phyloP scores from a whole-genome alignment of 225 moss, liverwort and hornwort species.

The Pseudisothecium myosuroides region DNA sequence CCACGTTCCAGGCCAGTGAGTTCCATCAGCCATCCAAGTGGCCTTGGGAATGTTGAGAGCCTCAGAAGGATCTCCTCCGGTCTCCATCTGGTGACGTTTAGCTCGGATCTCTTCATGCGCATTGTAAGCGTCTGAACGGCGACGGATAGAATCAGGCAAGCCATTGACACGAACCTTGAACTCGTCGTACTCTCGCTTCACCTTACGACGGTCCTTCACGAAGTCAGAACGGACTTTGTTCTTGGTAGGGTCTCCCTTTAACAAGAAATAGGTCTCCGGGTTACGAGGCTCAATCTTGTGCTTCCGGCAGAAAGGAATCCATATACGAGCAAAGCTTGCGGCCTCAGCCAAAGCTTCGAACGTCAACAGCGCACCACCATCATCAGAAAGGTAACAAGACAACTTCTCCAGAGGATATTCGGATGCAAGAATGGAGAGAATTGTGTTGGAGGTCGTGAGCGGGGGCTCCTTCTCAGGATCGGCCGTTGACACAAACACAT shows the following conservation, averaged over 20 bases:
- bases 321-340: constrained; percentile 65
- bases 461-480: constrained; percentile 60
- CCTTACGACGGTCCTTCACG: constrained; percentile 65
- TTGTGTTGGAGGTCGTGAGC: constrained; percentile 42
- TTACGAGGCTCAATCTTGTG: constrained; percentile 73
- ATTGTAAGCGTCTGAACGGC: constrained; percentile 75
- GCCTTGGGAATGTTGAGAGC: constrained; percentile 59
- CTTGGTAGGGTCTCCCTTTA: constrained; percentile 63
- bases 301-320: constrained; percentile 76
- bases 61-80: constrained; percentile 51
- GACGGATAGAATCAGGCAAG: constrained; percentile 54
- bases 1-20: constrained; percentile 83
- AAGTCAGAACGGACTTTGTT: constrained; percentile 61
- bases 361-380: constrained; percentile 56
- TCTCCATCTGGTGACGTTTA: constrained; percentile 53
- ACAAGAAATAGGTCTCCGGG: constrained; percentile 58
- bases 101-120: constrained; percentile 71
- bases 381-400: constrained; percentile 48
- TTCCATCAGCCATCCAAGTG: constrained; percentile 83
- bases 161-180: constrained; percentile 74
- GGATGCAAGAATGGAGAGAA: constrained; percentile 50
- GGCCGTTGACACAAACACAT: constrained; percentile 53
- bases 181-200: constrained; percentile 80
- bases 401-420: constrained; percentile 52
- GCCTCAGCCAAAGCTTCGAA: constrained; percentile 73